These are phyloP conservation scores for Myriosclerotinia duriaeana DNA, from an alignment of 2,329 filamentous ascomycete species.

Conservation along the genomic window DNA sequence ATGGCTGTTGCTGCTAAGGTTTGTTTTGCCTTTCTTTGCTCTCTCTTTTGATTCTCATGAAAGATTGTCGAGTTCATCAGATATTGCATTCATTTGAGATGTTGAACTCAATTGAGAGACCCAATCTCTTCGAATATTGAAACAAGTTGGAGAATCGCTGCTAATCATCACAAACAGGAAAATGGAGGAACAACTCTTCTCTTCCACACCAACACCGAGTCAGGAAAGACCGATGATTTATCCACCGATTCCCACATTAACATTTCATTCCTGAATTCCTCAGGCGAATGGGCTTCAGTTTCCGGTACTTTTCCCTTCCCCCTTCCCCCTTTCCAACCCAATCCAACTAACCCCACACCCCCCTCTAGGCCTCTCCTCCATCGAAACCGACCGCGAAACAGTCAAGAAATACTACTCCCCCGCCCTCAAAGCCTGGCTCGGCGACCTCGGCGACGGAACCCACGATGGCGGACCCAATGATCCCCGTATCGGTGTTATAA, in stretches of 20 bases:
- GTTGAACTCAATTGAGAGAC: no score
- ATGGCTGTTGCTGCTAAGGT: slow-evolving; percentile 84
- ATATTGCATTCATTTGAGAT: no score
- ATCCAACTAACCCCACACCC: neutral
- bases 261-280: slow-evolving; percentile 72
- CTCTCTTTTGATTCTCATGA: neutral
- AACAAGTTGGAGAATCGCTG: no score
- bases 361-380: slow-evolving; percentile 46
- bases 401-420: slow-evolving; percentile 76
- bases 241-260: slow-evolving; percentile 72
- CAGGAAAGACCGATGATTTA: slow-evolving; percentile 82
- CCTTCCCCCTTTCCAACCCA: no score
- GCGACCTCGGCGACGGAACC: slow-evolving; percentile 77
- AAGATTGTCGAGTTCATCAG: no score
- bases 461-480: slow-evolving; percentile 82
- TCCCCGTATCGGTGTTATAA: slow-evolving; percentile 78
- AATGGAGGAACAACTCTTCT: slow-evolving; percentile 75
- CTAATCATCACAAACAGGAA: slow-evolving; percentile 53
- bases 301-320: slow-evolving; percentile 55
- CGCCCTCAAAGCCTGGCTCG: slow-evolving; percentile 78
- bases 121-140: no score
- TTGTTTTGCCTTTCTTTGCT: slow-evolving; percentile 33
- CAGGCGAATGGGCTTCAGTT: slow-evolving; percentile 83
- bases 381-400: slow-evolving; percentile 66
- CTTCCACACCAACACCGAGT: slow-evolving; percentile 90